Base-by-base conservation (phyloP, 78 protist species). In the Cyanophora paradoxa region DNA sequence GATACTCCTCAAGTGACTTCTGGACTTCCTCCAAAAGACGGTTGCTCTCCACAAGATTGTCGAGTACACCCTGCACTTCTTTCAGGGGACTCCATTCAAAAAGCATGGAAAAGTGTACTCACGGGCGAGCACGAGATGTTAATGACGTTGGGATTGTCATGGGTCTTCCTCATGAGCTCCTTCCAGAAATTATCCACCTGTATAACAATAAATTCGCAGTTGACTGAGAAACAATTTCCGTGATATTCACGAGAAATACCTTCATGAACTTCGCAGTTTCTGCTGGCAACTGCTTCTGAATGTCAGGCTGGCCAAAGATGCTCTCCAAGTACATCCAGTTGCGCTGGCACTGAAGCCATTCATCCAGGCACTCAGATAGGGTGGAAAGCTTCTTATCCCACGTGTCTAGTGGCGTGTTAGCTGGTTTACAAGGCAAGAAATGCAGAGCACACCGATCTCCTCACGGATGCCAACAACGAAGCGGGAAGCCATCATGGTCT, bases 261-360 rank as follows among this genome's bases (percentile, higher is more conserved):
- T n/a, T n/a, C 22, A 13, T n/a, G 74, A 92, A 92, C 64, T 57
- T 40, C 10, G 19, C 26, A 17, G 82, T 28, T 61, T 92, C 96
- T 20, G 3, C 63, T 1, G 77, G 82, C 70, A 89, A 79, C 76
- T 88, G 93, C 31, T 82, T 74, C 67, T 73, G 81, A 41, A 92
- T 87, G 52, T 92, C 96, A 10, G 80, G 74, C 1, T 73, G 72
- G 10, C 58, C 6, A 36, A 92, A 89, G 74, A 92, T 85, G 80
- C 39, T 56, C 69, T 89, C 92, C 8, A 89, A 26, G 48, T 77
- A 66, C 76, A 77, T 66, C 76, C 82, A 77, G n/a, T 39, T 3
- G 68, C 79, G 72, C 79, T 92, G 96, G 77, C 89, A 86, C 36
- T 31, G 41, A 20, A 89, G 64, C 92, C 90, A 86, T 48, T 79